Evolutionary conservation across 306 rosid species (phyloP).

Genomic region (Castanospermum australe): DNA sequence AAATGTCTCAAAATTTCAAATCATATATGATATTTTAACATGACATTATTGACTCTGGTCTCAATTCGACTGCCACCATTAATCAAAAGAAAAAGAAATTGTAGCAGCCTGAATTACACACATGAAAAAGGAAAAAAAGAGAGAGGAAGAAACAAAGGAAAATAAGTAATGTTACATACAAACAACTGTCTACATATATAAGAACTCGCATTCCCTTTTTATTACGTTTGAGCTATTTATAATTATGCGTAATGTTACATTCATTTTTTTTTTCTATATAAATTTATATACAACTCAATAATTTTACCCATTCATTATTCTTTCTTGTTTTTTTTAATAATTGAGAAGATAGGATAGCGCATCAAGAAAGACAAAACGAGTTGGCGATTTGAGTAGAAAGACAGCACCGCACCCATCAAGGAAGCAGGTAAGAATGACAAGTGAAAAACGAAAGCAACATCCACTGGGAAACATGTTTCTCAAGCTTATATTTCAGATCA

Average conservation of each 20-base stretch:
- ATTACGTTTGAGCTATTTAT: too few relatives aligned
- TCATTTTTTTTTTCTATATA: not conserved
- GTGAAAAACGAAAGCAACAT: slow-evolving; percentile 25
- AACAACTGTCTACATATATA: too few relatives aligned
- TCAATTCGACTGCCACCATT: too few relatives aligned
- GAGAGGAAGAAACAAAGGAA: too few relatives aligned
- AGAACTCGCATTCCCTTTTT: too few relatives aligned
- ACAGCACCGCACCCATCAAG: slow-evolving; percentile 15
- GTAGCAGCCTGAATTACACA: too few relatives aligned
- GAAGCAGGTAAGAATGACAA: slow-evolving; percentile 7
- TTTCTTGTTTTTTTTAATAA: not conserved
- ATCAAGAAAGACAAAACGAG: not conserved
- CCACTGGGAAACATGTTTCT: slow-evolving; percentile 22
- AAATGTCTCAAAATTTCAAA: too few relatives aligned
- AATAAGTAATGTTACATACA: too few relatives aligned
- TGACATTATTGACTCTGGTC: too few relatives aligned
- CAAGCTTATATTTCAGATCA: slow-evolving; percentile 4
- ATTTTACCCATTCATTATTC: not conserved
- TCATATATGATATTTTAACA: too few relatives aligned
- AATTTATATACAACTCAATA: not conserved
- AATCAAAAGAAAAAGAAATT: too few relatives aligned
- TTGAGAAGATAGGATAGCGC: not conserved
- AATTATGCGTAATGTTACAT: not conserved
- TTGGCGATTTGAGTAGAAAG: slow-evolving; percentile 21
- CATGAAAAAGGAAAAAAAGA: too few relatives aligned